Evolutionary conservation across 768 basidiomycete species (phyloP), one percentile per base, ranked within the genome.

Genomic region (Russula sp.): DNA sequence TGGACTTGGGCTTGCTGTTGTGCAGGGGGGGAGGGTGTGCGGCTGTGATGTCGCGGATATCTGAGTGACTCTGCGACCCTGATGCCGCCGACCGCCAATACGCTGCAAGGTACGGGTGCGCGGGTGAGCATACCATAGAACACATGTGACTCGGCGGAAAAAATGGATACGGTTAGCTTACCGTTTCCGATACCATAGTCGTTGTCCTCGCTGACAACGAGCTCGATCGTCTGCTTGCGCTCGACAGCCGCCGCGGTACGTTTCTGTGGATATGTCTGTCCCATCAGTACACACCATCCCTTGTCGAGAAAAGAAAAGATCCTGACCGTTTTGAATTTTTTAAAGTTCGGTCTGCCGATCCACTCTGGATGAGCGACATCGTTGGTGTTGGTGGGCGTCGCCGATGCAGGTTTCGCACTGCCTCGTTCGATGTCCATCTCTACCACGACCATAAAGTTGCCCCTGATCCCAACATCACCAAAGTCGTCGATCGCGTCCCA

Each of bases 371-470:
- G 41, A 2, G 41, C 29, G 18, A 9, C 36, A 14, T 48, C 41
- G 5, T 55, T 32, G 25, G 5, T n/a, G 20, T 55, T 32, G 25
- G 5, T n/a, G 20, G 42, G 48, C 5, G 25, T 41, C 9, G 45
- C 1, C 20, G n/a, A 41, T 10, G 7, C 14, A 5, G 48, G 39
- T 46, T 52, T 66, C 69, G 43, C 56, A 55, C 39, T 60, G 68
- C 22, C 38, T 57, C 61, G 45, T 63, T 61, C 56, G 14, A 85
- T 73, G 39, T 83, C 82, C 75, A 87, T 72, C 52, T 87, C 84
- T 25, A 86, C 73, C 36, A 88, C 78, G 3, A 85, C 79, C 88
- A 90, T 88, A 57, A 89, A 89, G 66, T 89, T 89, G 0, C 88
- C 88, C 49, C 84, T 72, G 41, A 88, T 53, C 58, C 79, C 74